A percentile compares a stretch with the other conserved stretches of the same genome.
Evolutionary conservation across 805 yeast genomes (phyloP).

Genomic region (Millerozyma miso): DNA sequence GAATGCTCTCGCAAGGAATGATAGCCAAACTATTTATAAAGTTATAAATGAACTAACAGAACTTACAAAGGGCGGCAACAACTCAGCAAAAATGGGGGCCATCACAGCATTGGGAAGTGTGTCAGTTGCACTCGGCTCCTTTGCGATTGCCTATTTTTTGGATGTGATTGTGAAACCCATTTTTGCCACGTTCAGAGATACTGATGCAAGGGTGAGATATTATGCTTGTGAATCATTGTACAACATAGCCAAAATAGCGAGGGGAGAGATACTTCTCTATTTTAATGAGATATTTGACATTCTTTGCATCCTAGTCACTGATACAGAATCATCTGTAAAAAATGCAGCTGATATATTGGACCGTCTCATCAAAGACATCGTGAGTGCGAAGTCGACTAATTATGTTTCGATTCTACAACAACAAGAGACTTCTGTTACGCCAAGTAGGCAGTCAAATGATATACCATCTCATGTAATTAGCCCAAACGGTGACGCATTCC

Average conservation of each 20-base stretch:
- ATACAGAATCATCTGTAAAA: constrained; percentile 84
- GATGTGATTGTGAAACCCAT: constrained; percentile 90
- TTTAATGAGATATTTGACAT: constrained; percentile 96
- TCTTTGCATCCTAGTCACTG: constrained; percentile 83
- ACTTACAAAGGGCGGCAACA: constrained; percentile 67
- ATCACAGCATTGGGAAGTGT: constrained; percentile 94
- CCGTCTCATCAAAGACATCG: constrained; percentile 86
- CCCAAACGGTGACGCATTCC: constrained; percentile 55
- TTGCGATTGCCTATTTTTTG: constrained; percentile 76
- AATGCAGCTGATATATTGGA: constrained; percentile 94
- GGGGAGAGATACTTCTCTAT: constrained; percentile 86
- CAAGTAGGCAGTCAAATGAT: constrained; percentile 12
- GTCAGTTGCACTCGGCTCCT: constrained; percentile 84
- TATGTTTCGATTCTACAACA: constrained; percentile 71
- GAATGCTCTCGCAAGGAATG: constrained; percentile 56
- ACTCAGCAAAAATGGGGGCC: constrained; percentile 85
- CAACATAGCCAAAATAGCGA: constrained; percentile 93
- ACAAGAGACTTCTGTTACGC: constrained; percentile 27
- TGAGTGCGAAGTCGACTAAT: constrained; percentile 87
- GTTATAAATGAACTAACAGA: constrained; percentile 76
- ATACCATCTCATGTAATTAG: constrained; percentile 44
- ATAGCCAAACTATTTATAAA: constrained; percentile 53
- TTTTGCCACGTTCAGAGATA: constrained; percentile 92
- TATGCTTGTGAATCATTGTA: constrained; percentile 95
- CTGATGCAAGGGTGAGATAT: constrained; percentile 93